Percentiles rank a stretch among this genome's conserved stretches.
phyloP scores from a whole-genome alignment of 805 yeast genomes.

The Myxozyma lipomycoides region DNA sequence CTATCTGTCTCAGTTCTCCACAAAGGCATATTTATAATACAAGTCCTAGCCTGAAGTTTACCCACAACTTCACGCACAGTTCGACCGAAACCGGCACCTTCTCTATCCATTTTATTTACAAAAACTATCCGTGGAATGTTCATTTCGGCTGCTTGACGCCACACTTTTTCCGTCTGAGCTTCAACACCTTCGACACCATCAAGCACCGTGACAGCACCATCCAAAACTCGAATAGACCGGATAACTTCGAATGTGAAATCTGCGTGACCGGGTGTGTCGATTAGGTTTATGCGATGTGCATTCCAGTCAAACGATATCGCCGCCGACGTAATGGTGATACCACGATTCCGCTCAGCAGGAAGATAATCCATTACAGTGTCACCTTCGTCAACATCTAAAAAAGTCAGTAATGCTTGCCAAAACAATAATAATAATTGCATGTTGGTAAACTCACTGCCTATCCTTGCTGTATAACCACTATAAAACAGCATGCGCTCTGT shows the following conservation, averaged over 20 bases:
- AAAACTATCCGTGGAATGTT: slow-evolving; percentile 73
- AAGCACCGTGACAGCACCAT: slow-evolving; percentile 87
- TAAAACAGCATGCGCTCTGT: slow-evolving; percentile 93
- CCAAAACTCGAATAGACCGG: slow-evolving; percentile 81
- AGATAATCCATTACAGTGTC: slow-evolving; percentile 93
- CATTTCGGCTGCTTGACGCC: slow-evolving; percentile 75
- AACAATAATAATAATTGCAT: background rate
- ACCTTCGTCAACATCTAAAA: slow-evolving; percentile 80
- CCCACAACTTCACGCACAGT: slow-evolving; percentile 80
- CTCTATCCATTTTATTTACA: slow-evolving; percentile 93
- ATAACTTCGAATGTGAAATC: slow-evolving; percentile 95
- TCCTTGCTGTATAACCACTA: slow-evolving; percentile 70
- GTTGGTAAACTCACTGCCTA: slow-evolving; percentile 49
- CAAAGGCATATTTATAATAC: slow-evolving; percentile 69
- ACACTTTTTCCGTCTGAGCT: slow-evolving; percentile 95
- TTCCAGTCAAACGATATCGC: slow-evolving; percentile 91
- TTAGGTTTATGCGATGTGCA: slow-evolving; percentile 68
- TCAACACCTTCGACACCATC: slow-evolving; percentile 98
- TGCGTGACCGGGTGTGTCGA: slow-evolving; percentile 98
- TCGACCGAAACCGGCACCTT: slow-evolving; percentile 90
- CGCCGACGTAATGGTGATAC: slow-evolving; percentile 94
- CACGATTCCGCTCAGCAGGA: slow-evolving; percentile 85
- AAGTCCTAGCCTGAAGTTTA: slow-evolving; percentile 69
- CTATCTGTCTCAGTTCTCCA: slow-evolving; percentile 5
- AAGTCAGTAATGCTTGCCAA: no score